phyloP scores from a whole-genome alignment of 306 rosid species.

The Vachellia collinsii region DNA sequence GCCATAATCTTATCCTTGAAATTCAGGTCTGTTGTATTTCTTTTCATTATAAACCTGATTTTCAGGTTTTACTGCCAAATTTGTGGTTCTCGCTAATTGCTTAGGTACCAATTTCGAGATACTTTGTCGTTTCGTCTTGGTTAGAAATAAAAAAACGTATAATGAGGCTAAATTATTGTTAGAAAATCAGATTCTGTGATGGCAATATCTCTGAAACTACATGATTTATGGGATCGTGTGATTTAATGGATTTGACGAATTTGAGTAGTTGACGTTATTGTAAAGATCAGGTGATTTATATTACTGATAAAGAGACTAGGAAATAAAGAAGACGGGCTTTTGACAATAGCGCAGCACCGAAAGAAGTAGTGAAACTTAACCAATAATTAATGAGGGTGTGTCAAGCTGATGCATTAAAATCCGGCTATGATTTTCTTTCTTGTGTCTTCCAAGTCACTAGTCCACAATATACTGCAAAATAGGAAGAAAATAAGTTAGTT shows the following conservation, averaged over 20 bases:
- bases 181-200: not conserved
- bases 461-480: not conserved
- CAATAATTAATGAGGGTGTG: not conserved
- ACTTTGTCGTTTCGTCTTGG: not conserved
- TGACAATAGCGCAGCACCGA: not conserved
- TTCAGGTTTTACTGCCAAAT: not conserved
- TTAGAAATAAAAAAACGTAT: not conserved
- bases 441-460: not conserved
- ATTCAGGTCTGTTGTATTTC: not conserved
- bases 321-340: not conserved
- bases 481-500: not conserved
- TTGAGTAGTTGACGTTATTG: not conserved
- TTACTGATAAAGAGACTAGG: not conserved
- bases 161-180: not conserved
- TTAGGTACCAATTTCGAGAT: not conserved
- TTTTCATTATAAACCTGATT: not conserved
- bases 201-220: not conserved
- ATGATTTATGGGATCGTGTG: not conserved
- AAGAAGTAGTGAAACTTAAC: not conserved
- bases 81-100: not conserved
- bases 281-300: not conserved
- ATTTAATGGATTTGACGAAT: not conserved
- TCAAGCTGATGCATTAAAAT: not conserved
- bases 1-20: slow-evolving; percentile 20
- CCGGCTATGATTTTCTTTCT: not conserved